Evolutionary conservation across 352 stramenopile genomes (phyloP), one percentile per base, ranked within the genome.

Genomic region (Elongisporangium senticosum): DNA sequence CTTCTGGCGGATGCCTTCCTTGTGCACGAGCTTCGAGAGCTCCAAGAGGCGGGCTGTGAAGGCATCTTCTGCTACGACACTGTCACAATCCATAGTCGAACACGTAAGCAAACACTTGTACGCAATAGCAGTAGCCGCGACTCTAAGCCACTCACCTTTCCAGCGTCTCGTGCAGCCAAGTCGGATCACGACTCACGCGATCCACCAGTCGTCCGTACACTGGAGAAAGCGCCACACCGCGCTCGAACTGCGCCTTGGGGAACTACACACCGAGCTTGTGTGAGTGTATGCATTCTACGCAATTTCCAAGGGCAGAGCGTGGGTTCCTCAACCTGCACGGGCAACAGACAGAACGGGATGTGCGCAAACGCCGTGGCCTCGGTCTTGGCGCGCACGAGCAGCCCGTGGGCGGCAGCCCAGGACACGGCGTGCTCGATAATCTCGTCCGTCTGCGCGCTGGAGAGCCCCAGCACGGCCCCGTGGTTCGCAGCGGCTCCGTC

Each of bases 41-140:
- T 88, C 65, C 22, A 97, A 67, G 49, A 97, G 62, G 6, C 79
- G 69, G 7, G 65, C 69, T 1, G 89, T 97, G 72, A 97, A 98
- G 43, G 79, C 70, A 63, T 98, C 91, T 54, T 94, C 83, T 7
- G 72, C 71, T n/a, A 92, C 77, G 24, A 94, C 85, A 50, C 75
- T 83, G 39, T 3, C 43, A 43, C 3, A 40, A 15, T n/a, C 26
- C 50, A 20, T 7, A 51, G 6, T 19, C 15, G 13, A 13, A 15
- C 19, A 51, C 21, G 15, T n/a, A 15, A 3, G 33, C 8, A 43
- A 33, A 28, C 19, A 54, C 19, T 7, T 48, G 13, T 28, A 20
- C 22, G 55, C 7, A 56, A 43, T 7, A 62, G 14, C 19, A 57
- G 8, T 6, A 39, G 21, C 1, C 5, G 23, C 23, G 23, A 5